Base-by-base conservation (phyloP, 306 rosid species). In the Acacia melanoxylon region DNA sequence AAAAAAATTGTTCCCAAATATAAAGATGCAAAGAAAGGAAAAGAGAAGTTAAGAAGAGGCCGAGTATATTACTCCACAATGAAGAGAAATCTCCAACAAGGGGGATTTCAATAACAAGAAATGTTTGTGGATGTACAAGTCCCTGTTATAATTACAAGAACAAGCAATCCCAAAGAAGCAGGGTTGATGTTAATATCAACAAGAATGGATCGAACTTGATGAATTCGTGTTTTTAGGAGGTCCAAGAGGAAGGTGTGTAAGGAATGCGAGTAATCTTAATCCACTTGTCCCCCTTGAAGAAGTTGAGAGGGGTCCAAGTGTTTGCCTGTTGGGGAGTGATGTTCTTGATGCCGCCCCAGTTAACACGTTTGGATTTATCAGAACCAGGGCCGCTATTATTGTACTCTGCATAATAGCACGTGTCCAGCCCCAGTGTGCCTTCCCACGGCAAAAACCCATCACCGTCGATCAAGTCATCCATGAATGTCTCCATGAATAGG, bases 381-480 rank as follows among this genome's bases (percentile, higher is more conserved):
- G 97, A 81, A 1, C 97, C 97, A 0, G 97, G 94, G 2, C 97
- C 98, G 0, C 12, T 17, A 75, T 89, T 91, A 9, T 85, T n/a
- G 17, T 3, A 85, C 81, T 94, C 98, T 0, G 90, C 42, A 82
- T 91, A 91, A 78, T 83, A 90, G 37, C 92, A 89, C 1, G 94
- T 92, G 17, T 78, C 76, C 4, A 10, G 56, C 10, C 29, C 90
- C 78, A 17, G 22, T 61, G 13, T 67, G 1, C 87, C 91, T 1
- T 22, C 37, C 97, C 97, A 89, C 5, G 97, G 91, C 84, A 83
- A 4, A 85, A 86, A 94, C 10, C 98, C 98, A 20, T 87, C 85
- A 0, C 90, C 91, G 19, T 82, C 48, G 48, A 94, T 90, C 58
- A 91, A 58, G 15, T 82, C 91, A 0, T 74, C 97, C 3, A 94